Evolutionary conservation across 2,329 filamentous ascomycete genomes (phyloP).

Genomic region (Colletotrichum eremochloae): DNA sequence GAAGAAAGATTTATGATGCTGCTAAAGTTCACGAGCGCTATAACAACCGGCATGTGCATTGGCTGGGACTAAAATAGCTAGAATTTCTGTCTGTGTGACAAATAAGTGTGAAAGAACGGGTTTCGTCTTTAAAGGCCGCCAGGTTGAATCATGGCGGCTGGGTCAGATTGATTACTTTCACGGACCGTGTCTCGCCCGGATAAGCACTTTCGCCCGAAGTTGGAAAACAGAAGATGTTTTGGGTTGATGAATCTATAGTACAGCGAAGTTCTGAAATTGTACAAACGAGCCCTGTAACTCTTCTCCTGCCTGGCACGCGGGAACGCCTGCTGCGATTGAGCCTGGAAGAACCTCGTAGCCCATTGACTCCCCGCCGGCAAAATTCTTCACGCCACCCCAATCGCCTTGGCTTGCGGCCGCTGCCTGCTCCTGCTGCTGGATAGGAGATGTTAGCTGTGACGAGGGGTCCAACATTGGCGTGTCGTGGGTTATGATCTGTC

Average conservation of each 20-base stretch:
- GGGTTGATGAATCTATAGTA: constrained; percentile 21
- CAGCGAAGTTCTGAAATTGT: constrained; percentile 34
- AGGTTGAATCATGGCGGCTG: too few species aligned
- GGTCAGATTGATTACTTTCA: too few species aligned
- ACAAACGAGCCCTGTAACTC: constrained; percentile 20
- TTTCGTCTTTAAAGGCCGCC: neutral
- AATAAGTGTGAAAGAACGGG: too few species aligned
- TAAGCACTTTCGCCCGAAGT: neutral
- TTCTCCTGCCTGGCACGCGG: constrained; percentile 10
- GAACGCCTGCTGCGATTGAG: constrained; percentile 13
- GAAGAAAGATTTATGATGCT: too few species aligned
- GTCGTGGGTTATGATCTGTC: constrained; percentile 4
- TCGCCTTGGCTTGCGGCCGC: neutral
- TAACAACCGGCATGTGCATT: neutral
- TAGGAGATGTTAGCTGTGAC: constrained; percentile 17
- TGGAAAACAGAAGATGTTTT: neutral
- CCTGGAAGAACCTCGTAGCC: constrained; percentile 22
- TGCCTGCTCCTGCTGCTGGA: neutral
- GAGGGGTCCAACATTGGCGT: neutral
- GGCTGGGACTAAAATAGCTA: too few species aligned
- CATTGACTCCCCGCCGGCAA: constrained; percentile 14
- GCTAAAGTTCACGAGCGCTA: too few species aligned
- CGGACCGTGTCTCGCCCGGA: neutral
- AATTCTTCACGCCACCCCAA: constrained; percentile 24
- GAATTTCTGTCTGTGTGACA: neutral